Conservation (phyloP, 306 rosid species). For the Malus sieversii region DNA sequence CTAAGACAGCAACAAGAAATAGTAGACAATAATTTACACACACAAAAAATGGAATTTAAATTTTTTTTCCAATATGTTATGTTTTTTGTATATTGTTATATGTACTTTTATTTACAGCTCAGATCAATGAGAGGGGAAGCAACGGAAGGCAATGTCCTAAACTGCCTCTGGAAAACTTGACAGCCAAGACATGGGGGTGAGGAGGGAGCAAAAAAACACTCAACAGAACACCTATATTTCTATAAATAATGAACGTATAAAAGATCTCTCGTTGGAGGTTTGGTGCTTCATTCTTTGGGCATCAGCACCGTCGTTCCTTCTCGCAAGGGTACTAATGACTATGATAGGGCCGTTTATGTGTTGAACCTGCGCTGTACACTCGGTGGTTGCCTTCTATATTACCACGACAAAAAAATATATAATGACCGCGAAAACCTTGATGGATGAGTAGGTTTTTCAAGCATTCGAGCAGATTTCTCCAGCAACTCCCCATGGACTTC, state of each 20-base stretch:
- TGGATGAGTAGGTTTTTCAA: slow-evolving; percentile 15
- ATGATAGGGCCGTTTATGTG: slow-evolving; percentile 7
- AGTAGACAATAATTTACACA: not conserved
- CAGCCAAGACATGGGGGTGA: slow-evolving; percentile 26
- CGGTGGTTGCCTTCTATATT: slow-evolving; percentile 21
- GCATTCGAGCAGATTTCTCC: slow-evolving; percentile 17
- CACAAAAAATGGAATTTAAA: not conserved
- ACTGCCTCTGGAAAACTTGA: slow-evolving; percentile 30
- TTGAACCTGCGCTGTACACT: slow-evolving; percentile 16
- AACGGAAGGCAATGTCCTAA: slow-evolving; percentile 18
- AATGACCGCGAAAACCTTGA: not conserved
- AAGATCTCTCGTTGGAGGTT: slow-evolving; percentile 16
- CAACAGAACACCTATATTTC: slow-evolving; percentile 9
- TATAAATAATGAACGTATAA: slow-evolving; percentile 13
- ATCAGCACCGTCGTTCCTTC: slow-evolving; percentile 19
- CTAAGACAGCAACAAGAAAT: not conserved
- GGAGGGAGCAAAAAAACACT: slow-evolving; percentile 12
- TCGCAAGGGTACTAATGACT: slow-evolving; percentile 10
- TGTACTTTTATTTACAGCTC: slow-evolving; percentile 39
- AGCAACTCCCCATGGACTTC: slow-evolving; percentile 30
- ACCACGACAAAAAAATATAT: slow-evolving; percentile 2
- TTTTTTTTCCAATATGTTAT: not conserved
- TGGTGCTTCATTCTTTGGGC: slow-evolving; percentile 19
- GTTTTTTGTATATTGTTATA: slow-evolving; percentile 21
- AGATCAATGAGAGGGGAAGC: slow-evolving; percentile 13